phyloP scores from a whole-genome alignment of 2,329 filamentous ascomycete genomes.

The Saccharata proteae region DNA sequence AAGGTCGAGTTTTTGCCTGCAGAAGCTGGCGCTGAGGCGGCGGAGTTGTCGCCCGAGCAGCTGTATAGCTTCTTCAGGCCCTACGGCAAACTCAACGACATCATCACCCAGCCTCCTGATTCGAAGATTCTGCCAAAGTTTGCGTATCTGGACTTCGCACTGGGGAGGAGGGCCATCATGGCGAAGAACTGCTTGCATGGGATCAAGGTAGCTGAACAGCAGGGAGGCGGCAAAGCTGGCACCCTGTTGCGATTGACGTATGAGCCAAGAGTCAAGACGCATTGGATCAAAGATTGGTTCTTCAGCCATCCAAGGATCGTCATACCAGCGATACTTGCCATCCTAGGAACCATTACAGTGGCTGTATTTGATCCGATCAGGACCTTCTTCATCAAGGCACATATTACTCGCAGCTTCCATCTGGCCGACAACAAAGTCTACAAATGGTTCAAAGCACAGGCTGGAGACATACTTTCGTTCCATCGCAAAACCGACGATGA shows the following conservation, averaged over 20 bases:
- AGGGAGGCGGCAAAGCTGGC: constrained; percentile 62
- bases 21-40: constrained; percentile 55
- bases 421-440: constrained; percentile 62
- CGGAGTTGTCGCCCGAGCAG: constrained; percentile 74
- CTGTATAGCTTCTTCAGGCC: constrained; percentile 77
- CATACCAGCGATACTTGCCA: constrained; percentile 67
- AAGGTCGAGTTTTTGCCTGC: constrained; percentile 76
- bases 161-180: constrained; percentile 67
- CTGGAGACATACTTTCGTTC: constrained; percentile 53
- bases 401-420: constrained; percentile 67
- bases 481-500: constrained; percentile 46
- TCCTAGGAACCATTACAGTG: constrained; percentile 73
- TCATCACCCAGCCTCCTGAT: constrained; percentile 68
- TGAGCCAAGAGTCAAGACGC: constrained; percentile 62
- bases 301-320: constrained; percentile 77
- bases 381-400: constrained; percentile 81
- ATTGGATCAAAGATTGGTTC: constrained; percentile 81
- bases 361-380: constrained; percentile 89
- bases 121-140: constrained; percentile 75
- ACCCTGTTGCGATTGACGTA: constrained; percentile 75
- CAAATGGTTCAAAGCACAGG: constrained; percentile 69
- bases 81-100: constrained; percentile 85
- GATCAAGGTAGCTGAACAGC: constrained; percentile 52
- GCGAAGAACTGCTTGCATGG: constrained; percentile 90
- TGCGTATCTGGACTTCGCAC: constrained; percentile 65